Conservation (phyloP, 441 rosid species). For the Syzygium syzygioides region DNA sequence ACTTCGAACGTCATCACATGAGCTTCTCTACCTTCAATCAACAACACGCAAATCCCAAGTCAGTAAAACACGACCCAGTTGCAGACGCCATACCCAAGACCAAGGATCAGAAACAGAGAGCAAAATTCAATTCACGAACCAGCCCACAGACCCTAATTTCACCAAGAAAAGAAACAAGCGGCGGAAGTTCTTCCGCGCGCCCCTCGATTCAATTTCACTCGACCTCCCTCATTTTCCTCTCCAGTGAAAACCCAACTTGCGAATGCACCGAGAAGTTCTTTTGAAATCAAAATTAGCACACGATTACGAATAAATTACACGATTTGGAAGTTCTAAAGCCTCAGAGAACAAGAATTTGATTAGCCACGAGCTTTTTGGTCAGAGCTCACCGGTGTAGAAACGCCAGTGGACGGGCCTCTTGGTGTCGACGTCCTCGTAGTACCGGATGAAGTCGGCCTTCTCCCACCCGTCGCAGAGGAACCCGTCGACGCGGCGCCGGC, state of each 20-base stretch:
- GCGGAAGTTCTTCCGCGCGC: no score
- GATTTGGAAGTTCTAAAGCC: no score
- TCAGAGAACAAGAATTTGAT: no score
- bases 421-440: slow-evolving; percentile 63
- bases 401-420: slow-evolving; percentile 73
- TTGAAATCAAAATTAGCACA: neutral
- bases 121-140: neutral
- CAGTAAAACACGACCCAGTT: neutral
- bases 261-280: neutral
- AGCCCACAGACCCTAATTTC: neutral
- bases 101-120: neutral
- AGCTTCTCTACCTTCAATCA: slow-evolving; percentile 54
- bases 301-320: no score
- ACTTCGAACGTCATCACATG: slow-evolving; percentile 79
- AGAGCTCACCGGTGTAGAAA: slow-evolving; percentile 46
- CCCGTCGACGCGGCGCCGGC: slow-evolving; percentile 45
- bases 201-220: neutral
- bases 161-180: neutral
- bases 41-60: neutral
- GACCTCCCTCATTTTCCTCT: neutral
- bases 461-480: slow-evolving; percentile 80
- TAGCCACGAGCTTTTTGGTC: neutral
- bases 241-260: neutral
- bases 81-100: neutral
- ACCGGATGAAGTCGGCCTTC: slow-evolving; percentile 73